Evolutionary conservation across 2,329 filamentous ascomycete species (phyloP).

Genomic region (Pseudophaeomoniella oleicola): DNA sequence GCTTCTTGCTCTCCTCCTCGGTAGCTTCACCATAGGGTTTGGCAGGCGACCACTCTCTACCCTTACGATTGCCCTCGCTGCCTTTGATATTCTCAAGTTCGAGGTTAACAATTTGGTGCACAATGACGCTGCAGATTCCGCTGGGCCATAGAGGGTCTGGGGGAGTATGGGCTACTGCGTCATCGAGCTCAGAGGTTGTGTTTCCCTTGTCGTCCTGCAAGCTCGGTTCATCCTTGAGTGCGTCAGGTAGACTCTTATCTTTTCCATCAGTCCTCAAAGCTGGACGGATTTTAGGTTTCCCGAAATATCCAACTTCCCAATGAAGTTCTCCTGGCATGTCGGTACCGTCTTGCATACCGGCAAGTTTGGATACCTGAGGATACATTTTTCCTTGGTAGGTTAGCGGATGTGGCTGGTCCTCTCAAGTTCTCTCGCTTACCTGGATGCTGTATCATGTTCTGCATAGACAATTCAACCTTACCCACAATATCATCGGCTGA

Average conservation of each 20-base stretch:
- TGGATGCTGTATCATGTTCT: constrained; percentile 87
- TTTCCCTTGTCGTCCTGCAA: constrained; percentile 80
- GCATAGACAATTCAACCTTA: constrained; percentile 84
- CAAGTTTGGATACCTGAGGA: constrained; percentile 68
- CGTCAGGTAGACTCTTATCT: constrained; percentile 59
- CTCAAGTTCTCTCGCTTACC: constrained; percentile 25
- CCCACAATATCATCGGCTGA: constrained; percentile 91
- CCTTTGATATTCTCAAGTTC: constrained; percentile 87
- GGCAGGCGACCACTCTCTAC: constrained; percentile 78
- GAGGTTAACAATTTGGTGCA: constrained; percentile 91
- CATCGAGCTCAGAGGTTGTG: constrained; percentile 58
- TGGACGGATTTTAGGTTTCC: constrained; percentile 74
- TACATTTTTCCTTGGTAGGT: constrained; percentile 53
- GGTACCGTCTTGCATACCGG: constrained; percentile 68
- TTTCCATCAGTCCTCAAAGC: constrained; percentile 78
- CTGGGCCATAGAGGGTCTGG: constrained; percentile 95
- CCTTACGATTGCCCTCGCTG: constrained; percentile 64
- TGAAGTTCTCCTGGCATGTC: constrained; percentile 86
- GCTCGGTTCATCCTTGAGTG: constrained; percentile 57
- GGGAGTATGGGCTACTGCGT: constrained; percentile 77
- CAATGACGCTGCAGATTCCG: constrained; percentile 69
- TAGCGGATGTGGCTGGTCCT: not conserved
- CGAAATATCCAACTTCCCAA: constrained; percentile 94
- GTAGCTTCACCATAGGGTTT: constrained; percentile 71
- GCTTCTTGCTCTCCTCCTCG: constrained; percentile 61